Evolutionary conservation across 1,284 basidiomycete genomes (phyloP).

Genomic region (Microbotryomycetes sp.): DNA sequence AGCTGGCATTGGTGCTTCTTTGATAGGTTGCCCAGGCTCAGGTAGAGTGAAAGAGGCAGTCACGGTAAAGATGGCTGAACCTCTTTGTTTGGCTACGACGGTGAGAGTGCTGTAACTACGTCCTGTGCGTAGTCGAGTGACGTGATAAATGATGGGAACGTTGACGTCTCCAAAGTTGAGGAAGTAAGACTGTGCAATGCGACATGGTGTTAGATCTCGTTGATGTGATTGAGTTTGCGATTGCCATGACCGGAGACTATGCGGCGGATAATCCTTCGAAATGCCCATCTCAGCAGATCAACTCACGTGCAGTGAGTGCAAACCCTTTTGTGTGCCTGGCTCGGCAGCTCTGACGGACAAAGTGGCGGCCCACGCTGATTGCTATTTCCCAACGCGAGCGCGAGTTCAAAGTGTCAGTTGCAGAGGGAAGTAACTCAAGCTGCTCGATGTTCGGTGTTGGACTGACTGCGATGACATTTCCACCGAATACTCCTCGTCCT

Average conservation of each 20-base stretch:
- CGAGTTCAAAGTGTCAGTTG: too few relatives aligned
- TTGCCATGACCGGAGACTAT: not conserved
- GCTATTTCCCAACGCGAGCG: conserved; percentile 20
- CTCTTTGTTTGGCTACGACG: conserved; percentile 70
- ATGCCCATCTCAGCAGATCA: too few relatives aligned
- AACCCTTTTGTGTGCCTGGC: conserved; percentile 17
- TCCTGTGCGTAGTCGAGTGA: not conserved
- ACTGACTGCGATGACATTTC: conserved; percentile 76
- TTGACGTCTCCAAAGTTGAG: conserved; percentile 66
- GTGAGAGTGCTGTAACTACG: conserved; percentile 59
- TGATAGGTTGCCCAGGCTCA: conserved; percentile 57
- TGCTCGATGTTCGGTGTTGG: conserved; percentile 65
- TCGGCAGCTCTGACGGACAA: conserved; percentile 20
- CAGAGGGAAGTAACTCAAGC: too few relatives aligned
- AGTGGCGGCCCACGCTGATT: conserved; percentile 29
- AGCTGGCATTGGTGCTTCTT: conserved; percentile 12
- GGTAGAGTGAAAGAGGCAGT: conserved; percentile 79
- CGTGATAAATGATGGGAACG: conserved; percentile 70
- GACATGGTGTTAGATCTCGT: conserved; percentile 34
- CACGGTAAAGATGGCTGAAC: conserved; percentile 69
- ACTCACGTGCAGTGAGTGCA: conserved; percentile 64
- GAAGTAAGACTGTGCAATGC: conserved; percentile 65
- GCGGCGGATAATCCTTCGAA: too few relatives aligned
- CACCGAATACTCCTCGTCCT: conserved; percentile 72
- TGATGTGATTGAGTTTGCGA: not conserved